Base-by-base conservation (phyloP, 208 protist genomes). In the Acanthamoeba royreba region DNA sequence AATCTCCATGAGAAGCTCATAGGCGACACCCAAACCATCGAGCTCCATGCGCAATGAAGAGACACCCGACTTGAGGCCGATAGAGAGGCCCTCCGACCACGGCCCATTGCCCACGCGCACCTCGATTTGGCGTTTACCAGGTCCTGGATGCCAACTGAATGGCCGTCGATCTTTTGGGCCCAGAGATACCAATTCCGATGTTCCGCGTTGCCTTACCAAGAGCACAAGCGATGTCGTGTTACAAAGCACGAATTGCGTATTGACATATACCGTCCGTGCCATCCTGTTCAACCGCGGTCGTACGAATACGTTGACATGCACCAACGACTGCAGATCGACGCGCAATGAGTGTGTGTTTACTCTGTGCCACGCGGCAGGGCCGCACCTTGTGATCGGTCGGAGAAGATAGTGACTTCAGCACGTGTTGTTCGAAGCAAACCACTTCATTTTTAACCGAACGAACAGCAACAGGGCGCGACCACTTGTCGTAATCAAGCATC, bases 1-100 rank as follows among this genome's bases (percentile, higher is more conserved):
- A 31, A 92, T 58, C 31, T 92, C 87, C 87, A 92, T 92, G 42
- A 92, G 25, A n/a, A 92, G 45, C 45, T 92, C 87, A 58, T 92
- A 92, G 2, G 28, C 42, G 17, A 92, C 43, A 33, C 42, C 31
- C 15, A 92, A 4, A 28, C 42, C 87, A 19, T 11, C 40, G 38
- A 92, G 22, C 31, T 92, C 58, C 33, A 92, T 52, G 33, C 31
- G 35, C 7, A 92, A 31, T 19, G 35, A 45, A 11, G 35, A 49
- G 45, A 45, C 58, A n/a, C n/a, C n/a, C 9, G 87, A 69, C 31
- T 69, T 69, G 42, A 92, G 45, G 58, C 77, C 69, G 42, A 92
- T 25, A 38, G 69, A 47, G 33, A 92, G 63, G 49, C n/a, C 53
- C 15, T 52, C 15, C n/a, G 42, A 49, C 87, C 87, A 92, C 11